Base-by-base conservation (phyloP, 805 yeast genomes). In the Saccharomycopsis sp. region DNA sequence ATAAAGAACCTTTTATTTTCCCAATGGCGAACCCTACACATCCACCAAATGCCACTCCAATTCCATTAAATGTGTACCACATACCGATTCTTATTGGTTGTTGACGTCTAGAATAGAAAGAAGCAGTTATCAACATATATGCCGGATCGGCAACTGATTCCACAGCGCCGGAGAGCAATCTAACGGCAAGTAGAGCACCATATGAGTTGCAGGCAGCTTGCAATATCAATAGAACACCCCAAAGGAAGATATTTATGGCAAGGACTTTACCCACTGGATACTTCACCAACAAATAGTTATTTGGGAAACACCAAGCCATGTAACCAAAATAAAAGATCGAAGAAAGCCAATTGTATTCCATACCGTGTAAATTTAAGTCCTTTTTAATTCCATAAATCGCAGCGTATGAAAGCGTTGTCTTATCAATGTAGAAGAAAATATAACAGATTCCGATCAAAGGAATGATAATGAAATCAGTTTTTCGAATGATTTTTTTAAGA, bases 301-400 rank as follows among this genome's bases (percentile, higher is more conserved):
- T 61, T n/a, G 70, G 60, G 3, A 60, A 13, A 53, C 72, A 77
- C 3, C 78, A 69, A 5, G 58, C 63, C 41, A 70, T 54, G 48
- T 71, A 71, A 2, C 71, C 72, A 29, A 65, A 53, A 51, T 64
- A 67, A 40, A 67, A 58, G 20, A 67, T 61, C 6, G 70, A 58
- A 1, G 68, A 65, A 19, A 64, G 55, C 72, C 72, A 67, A 21
- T 64, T 52, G 40, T 63, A 66, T 51, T 56, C 61, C 46, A 63
- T 62, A 7, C 75, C 71, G 14, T 49, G 49, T 57, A 72, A 60
- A 26, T 63, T 44, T 23, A 58, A 60, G 53, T 68, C 74, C 5
- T 51, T 51, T 40, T 61, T 60, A 34, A 72, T 49, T 8, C 74
- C 75, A 52, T 68, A 62, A 37, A 72, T 60, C 3, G 75, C 66